phyloP scores from a whole-genome alignment of 108 stramenopile species.

The Fistulifera pelliculosa region DNA sequence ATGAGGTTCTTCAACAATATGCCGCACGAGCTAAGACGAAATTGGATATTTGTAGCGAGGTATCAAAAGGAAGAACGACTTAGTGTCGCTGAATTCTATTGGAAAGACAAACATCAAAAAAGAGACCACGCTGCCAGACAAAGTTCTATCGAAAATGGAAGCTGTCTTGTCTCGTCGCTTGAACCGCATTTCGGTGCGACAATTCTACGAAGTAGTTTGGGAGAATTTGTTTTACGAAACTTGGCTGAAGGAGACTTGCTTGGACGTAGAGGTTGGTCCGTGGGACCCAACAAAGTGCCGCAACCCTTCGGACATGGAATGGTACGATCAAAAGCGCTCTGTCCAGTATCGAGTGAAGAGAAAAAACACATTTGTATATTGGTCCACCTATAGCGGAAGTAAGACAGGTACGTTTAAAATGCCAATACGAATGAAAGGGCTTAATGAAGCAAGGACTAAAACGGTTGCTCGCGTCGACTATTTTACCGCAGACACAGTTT shows the following conservation, averaged over 20 bases:
- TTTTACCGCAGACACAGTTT: slow-evolving; percentile 48
- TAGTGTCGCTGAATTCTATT: no score
- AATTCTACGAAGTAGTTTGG: slow-evolving; percentile 58
- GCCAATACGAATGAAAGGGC: no score
- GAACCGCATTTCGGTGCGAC: slow-evolving; percentile 46
- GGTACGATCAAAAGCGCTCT: slow-evolving; percentile 31
- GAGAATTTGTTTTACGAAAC: slow-evolving; percentile 51
- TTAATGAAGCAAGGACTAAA: no score
- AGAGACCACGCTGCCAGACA: slow-evolving; percentile 38
- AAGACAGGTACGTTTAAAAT: slow-evolving; percentile 4
- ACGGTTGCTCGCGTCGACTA: no score
- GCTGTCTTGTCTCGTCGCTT: slow-evolving; percentile 45
- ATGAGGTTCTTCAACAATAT: no score
- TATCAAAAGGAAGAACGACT: no score
- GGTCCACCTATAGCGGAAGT: slow-evolving; percentile 76
- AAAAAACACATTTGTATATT: slow-evolving; percentile 70
- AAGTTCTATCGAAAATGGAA: slow-evolving; percentile 50
- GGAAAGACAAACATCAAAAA: no score
- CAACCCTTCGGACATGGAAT: slow-evolving; percentile 49
- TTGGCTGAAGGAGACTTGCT: slow-evolving; percentile 60
- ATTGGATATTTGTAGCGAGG: no score
- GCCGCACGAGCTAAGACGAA: no score
- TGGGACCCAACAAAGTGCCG: slow-evolving; percentile 52
- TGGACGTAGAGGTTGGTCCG: slow-evolving; percentile 48
- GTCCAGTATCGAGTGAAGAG: slow-evolving; percentile 64